Percentiles rank a stretch among this genome's conserved stretches.
Evolutionary conservation across 768 basidiomycete species (phyloP).

Genomic region (Lactarius trivialis): DNA sequence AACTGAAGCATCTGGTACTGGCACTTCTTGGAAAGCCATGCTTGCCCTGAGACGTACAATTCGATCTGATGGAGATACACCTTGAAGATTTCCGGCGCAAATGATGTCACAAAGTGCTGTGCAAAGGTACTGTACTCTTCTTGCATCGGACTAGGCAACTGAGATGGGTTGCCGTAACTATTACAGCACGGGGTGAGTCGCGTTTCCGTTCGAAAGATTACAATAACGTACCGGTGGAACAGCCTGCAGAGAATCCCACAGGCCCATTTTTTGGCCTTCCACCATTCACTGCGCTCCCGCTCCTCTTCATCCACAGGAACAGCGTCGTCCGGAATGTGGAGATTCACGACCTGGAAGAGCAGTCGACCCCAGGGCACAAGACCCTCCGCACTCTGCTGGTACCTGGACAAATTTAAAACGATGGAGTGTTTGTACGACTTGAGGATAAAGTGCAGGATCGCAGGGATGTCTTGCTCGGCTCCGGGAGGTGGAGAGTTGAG

Average conservation of each 20-base stretch:
- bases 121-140: slow-evolving; percentile 66
- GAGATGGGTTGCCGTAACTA: slow-evolving; percentile 83
- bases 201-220: background rate
- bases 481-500: slow-evolving; percentile 53
- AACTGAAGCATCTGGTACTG: slow-evolving; percentile 80
- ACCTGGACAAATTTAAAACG: slow-evolving; percentile 59
- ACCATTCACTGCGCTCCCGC: slow-evolving; percentile 77
- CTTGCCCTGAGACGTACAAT: slow-evolving; percentile 62
- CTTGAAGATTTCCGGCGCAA: slow-evolving; percentile 84
- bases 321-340: slow-evolving; percentile 56
- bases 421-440: slow-evolving; percentile 84
- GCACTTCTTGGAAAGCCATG: slow-evolving; percentile 78
- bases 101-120: slow-evolving; percentile 65
- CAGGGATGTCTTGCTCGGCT: slow-evolving; percentile 65
- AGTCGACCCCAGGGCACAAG: slow-evolving; percentile 86
- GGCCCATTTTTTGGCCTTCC: slow-evolving; percentile 92
- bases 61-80: slow-evolving; percentile 69
- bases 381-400: slow-evolving; percentile 69
- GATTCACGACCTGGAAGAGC: slow-evolving; percentile 71
- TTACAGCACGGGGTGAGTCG: background rate
- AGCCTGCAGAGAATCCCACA: slow-evolving; percentile 72
- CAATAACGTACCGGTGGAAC: slow-evolving; percentile 54
- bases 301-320: slow-evolving; percentile 71
- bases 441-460: slow-evolving; percentile 78
- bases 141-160: slow-evolving; percentile 68